Evolutionary conservation across 2,329 filamentous ascomycete genomes (phyloP).

Genomic region (Anthostomella pinea): DNA sequence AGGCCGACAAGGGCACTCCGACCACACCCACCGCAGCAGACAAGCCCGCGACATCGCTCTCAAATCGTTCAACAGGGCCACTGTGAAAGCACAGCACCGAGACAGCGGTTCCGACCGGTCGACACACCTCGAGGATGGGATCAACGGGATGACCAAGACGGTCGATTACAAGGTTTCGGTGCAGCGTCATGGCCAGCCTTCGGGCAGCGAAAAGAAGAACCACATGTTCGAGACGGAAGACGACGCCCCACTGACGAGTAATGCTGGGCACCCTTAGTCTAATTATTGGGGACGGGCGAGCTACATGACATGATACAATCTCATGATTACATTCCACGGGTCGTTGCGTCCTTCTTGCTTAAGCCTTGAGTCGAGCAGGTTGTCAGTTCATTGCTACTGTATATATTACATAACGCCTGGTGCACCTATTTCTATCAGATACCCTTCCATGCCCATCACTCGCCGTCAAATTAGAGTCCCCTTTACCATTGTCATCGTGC

Average conservation of each 20-base stretch:
- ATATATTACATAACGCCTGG: too few species aligned
- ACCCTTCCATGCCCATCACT: too few species aligned
- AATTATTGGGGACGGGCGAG: too few species aligned
- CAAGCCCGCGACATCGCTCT: constrained; percentile 2
- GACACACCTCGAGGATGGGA: background rate
- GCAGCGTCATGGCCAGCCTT: background rate
- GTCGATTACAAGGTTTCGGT: constrained; percentile 4
- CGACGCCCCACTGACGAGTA: constrained; percentile 4
- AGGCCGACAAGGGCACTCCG: background rate
- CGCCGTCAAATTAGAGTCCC: too few species aligned
- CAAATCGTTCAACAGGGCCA: constrained; percentile 2
- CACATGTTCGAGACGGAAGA: constrained; percentile 2
- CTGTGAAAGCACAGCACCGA: background rate
- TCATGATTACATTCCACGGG: too few species aligned
- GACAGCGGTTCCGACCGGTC: constrained; percentile 3
- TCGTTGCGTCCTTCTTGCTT: too few species aligned
- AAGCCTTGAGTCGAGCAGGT: too few species aligned
- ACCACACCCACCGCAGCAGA: background rate
- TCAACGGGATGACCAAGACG: constrained; percentile 1
- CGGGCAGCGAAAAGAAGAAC: background rate
- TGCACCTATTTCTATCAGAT: too few species aligned
- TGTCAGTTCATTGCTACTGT: too few species aligned
- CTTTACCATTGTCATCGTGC: too few species aligned
- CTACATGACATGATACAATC: too few species aligned
- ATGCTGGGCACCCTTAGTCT: constrained; percentile 6